These are phyloP conservation scores for Coemansia aciculifera DNA, from an alignment of 192 early-diverging fungal genomes.

Conservation along the genomic window DNA sequence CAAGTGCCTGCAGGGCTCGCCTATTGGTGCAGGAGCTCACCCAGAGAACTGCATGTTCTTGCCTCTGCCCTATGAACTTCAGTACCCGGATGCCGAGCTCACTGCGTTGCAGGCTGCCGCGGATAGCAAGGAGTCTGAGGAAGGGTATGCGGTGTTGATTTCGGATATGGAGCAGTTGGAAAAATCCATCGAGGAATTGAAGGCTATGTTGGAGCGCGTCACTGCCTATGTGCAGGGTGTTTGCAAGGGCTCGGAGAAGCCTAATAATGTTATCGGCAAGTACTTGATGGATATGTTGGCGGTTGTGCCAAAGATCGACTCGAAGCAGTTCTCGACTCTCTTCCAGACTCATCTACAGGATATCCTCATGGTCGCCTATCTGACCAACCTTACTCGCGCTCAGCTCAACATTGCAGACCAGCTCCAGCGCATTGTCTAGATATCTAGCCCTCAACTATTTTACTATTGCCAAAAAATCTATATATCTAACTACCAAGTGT, in stretches of 20 bases:
- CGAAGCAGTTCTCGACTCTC: conserved; percentile 83
- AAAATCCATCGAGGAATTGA: conserved; percentile 70
- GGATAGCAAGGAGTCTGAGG: conserved; percentile 44
- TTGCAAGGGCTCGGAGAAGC: conserved; percentile 45
- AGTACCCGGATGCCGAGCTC: conserved; percentile 89
- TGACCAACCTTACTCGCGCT: conserved; percentile 92
- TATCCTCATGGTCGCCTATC: conserved; percentile 93
- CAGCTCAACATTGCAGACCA: conserved; percentile 93
- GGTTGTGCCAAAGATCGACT: conserved; percentile 83
- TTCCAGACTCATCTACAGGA: conserved; percentile 96
- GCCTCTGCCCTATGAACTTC: conserved; percentile 83
- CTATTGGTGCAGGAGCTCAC: conserved; percentile 69
- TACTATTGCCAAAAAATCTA: conserved; percentile 13
- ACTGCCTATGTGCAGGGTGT: conserved; percentile 67
- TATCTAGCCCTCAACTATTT: neutral
- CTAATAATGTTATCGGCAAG: conserved; percentile 82
- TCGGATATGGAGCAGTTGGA: conserved; percentile 94
- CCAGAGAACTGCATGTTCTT: conserved; percentile 89
- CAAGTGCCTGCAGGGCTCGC: conserved; percentile 70
- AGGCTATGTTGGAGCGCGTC: conserved; percentile 82
- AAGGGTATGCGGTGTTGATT: conserved; percentile 60
- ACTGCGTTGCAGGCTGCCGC: conserved; percentile 60
- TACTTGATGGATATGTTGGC: conserved; percentile 93
- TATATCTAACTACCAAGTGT: neutral
- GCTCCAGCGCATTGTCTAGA: conserved; percentile 75